Conservation (phyloP, 176 grass and related monocot species). For the Saccharum officinarum region DNA sequence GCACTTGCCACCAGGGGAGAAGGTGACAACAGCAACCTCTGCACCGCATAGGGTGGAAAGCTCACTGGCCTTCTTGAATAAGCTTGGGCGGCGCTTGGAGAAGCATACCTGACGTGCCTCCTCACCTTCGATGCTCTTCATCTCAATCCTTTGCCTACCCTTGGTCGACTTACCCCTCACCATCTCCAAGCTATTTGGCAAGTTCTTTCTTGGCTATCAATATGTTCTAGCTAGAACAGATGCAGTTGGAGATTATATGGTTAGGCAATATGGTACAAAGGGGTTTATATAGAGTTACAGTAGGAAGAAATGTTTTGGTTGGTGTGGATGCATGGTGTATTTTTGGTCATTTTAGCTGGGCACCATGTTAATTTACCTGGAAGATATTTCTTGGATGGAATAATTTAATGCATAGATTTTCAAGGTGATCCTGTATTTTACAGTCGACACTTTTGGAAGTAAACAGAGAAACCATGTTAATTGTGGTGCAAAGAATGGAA, state of each 20-base stretch:
- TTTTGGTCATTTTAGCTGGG: background rate
- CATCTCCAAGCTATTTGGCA: background rate
- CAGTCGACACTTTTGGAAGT: background rate
- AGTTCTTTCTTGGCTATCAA: background rate
- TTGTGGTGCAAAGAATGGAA: background rate
- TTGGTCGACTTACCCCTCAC: background rate
- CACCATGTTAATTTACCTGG: background rate
- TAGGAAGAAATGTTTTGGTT: background rate
- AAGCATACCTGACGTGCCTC: slow-evolving; percentile 31
- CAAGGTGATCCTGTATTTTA: background rate
- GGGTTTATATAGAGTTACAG: background rate
- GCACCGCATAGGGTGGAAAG: slow-evolving; percentile 43
- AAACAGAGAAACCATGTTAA: background rate
- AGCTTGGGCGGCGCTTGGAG: slow-evolving; percentile 39
- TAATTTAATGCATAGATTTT: background rate
- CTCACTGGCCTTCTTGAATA: slow-evolving; percentile 54
- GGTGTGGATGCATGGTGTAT: background rate
- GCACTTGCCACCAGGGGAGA: slow-evolving; percentile 30
- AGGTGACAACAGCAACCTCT: slow-evolving; percentile 36
- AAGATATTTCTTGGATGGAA: background rate
- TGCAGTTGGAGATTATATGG: background rate
- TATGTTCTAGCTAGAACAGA: background rate
- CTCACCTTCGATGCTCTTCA: background rate
- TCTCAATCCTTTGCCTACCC: slow-evolving; percentile 43
- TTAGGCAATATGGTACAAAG: background rate